phyloP scores from a whole-genome alignment of 2,329 filamentous ascomycete genomes.

The Colletotrichum sp. region DNA sequence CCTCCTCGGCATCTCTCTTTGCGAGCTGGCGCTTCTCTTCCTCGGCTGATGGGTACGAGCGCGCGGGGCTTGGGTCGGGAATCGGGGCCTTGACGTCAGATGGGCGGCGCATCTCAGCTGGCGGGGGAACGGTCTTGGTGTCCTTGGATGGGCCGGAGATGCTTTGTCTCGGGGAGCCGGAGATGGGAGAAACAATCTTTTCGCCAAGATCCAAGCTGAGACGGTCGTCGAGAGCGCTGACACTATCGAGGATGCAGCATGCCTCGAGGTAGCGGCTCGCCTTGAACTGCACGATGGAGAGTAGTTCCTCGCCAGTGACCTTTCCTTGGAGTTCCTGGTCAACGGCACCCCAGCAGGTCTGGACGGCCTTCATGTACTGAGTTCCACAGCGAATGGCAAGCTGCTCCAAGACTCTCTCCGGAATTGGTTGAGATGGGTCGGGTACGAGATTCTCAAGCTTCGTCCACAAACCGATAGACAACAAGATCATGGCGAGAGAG shows the following conservation, averaged over 20 bases:
- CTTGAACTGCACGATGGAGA: constrained; percentile 58
- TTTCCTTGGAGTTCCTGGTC: constrained; percentile 62
- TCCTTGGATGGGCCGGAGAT: constrained; percentile 10
- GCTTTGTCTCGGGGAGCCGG: background rate
- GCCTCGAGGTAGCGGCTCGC: constrained; percentile 65
- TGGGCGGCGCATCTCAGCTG: constrained; percentile 48
- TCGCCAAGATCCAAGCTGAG: constrained; percentile 52
- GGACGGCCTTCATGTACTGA: constrained; percentile 76
- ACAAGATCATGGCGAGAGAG: constrained; percentile 72
- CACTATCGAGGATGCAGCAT: constrained; percentile 65
- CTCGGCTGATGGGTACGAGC: constrained; percentile 7
- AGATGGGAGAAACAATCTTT: background rate
- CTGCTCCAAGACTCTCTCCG: constrained; percentile 65
- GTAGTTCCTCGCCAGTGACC: constrained; percentile 53
- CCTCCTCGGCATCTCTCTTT: background rate
- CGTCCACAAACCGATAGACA: constrained; percentile 79
- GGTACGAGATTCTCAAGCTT: constrained; percentile 62
- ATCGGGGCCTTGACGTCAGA: background rate
- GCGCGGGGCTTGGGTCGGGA: constrained; percentile 1
- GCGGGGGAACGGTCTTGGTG: background rate
- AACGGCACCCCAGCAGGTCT: constrained; percentile 73
- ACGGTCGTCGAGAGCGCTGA: constrained; percentile 60
- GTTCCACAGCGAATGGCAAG: constrained; percentile 73
- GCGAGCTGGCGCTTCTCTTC: constrained; percentile 15
- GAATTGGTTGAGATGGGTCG: constrained; percentile 52